Evolutionary conservation across 2,329 filamentous ascomycete genomes (phyloP).

Genomic region (Plectosphaerella cucumerina): DNA sequence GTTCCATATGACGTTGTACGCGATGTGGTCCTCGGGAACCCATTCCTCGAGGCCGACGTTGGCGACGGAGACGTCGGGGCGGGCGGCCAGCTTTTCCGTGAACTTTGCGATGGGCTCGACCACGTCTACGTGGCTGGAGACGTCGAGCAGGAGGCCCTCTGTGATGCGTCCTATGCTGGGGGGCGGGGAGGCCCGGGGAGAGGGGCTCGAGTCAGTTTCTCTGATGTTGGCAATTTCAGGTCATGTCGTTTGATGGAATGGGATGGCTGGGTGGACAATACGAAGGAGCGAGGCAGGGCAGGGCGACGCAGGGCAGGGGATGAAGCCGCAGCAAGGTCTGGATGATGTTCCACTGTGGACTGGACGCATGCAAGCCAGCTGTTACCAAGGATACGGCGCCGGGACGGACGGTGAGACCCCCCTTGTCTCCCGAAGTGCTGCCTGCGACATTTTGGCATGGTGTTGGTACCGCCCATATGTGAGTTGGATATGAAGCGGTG

Average conservation of each 20-base stretch:
- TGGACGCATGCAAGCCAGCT: not conserved
- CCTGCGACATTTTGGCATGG: no score
- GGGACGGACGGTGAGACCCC: not conserved
- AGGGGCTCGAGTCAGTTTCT: no score
- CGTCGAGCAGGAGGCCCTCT: conserved; percentile 65
- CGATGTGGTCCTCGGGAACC: conserved; percentile 37
- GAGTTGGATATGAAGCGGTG: not conserved
- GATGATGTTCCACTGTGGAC: not conserved
- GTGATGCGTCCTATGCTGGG: conserved; percentile 78
- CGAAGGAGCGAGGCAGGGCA: no score
- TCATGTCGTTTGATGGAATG: no score
- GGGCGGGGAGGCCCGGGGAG: not conserved
- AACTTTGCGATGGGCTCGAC: conserved; percentile 85
- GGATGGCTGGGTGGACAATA: not conserved
- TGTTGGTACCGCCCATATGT: no score
- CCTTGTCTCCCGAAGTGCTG: not conserved
- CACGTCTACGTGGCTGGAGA: conserved; percentile 72
- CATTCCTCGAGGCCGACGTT: conserved; percentile 73
- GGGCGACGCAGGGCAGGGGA: not conserved
- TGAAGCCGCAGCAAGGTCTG: not conserved
- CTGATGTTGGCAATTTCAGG: no score
- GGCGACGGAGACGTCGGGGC: conserved; percentile 59
- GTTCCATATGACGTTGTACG: conserved; percentile 81
- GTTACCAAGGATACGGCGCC: not conserved
- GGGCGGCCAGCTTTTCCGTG: conserved; percentile 56